These are phyloP conservation scores for Blepharisma undulans DNA, from an alignment of 169 alveolate genomes.

Conservation along the genomic window DNA sequence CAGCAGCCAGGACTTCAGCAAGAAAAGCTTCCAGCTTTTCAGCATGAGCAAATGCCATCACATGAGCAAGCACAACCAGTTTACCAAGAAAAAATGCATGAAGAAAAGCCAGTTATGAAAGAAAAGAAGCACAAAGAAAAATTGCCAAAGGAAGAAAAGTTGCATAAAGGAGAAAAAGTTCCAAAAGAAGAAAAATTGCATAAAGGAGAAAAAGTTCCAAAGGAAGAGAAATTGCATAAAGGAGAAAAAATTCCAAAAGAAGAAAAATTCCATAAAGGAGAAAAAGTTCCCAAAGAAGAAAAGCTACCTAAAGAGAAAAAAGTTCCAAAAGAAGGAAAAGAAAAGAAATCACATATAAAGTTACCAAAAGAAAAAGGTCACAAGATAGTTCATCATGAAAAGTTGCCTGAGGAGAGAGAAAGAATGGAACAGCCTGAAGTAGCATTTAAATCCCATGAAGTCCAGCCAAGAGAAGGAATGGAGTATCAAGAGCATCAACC, in stretches of 20 bases:
- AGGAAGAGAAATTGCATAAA: no score
- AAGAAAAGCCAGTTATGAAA: not conserved
- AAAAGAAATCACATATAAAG: not conserved
- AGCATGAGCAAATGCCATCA: not conserved
- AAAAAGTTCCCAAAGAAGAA: not conserved
- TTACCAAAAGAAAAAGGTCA: not conserved
- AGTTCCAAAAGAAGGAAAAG: not conserved
- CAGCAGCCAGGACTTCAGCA: not conserved
- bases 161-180: not conserved
- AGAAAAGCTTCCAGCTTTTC: not conserved
- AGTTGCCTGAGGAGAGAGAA: not conserved
- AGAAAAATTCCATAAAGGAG: not conserved
- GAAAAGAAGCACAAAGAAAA: not conserved
- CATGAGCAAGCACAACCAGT: not conserved
- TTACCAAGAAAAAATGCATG: not conserved
- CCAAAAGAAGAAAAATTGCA: not conserved
- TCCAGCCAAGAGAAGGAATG: not conserved
- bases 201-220: not conserved
- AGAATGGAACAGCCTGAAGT: not conserved
- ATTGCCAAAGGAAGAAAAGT: not conserved
- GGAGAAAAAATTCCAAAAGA: not conserved
- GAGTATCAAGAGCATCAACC: not conserved
- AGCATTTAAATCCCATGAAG: no score
- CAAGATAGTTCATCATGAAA: no score
- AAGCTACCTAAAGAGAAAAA: not conserved